Evolutionary conservation across 768 basidiomycete species (phyloP).

Genomic region (Leucogyrophana mollusca): DNA sequence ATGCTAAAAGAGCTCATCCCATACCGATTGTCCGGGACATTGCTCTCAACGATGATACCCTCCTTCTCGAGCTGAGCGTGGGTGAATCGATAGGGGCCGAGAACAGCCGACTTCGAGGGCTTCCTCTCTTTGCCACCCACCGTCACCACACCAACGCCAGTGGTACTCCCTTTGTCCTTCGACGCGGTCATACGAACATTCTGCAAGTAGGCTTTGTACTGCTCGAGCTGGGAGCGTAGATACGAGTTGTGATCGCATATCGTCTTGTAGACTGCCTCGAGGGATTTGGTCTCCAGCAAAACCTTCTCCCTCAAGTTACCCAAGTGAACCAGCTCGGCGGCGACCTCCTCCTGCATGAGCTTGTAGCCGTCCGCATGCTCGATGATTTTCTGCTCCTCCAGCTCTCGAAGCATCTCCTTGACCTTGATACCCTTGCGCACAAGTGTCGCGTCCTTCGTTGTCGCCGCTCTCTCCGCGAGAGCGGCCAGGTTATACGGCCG

Average conservation of each 20-base stretch:
- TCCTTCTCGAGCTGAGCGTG: conserved; percentile 99
- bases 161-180: conserved; percentile 85
- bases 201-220: conserved; percentile 99
- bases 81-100: conserved; percentile 96
- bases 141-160: conserved; percentile 90
- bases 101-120: conserved; percentile 74
- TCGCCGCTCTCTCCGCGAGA: conserved; percentile 93
- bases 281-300: conserved; percentile 82
- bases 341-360: conserved; percentile 97
- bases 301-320: conserved; percentile 98
- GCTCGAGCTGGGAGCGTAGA: conserved; percentile 91
- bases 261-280: conserved; percentile 98
- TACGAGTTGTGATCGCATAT: conserved; percentile 99
- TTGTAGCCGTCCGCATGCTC: conserved; percentile 82
- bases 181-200: conserved; percentile 89
- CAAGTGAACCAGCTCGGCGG: conserved; percentile 91
- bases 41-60: conserved; percentile 98
- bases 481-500: conserved; percentile 85
- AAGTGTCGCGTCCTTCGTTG: conserved; percentile 93
- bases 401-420: conserved; percentile 96
- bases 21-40: conserved; percentile 96
- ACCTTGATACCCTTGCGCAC: conserved; percentile 99
- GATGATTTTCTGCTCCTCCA: conserved; percentile 87
- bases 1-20: conserved; percentile 17
- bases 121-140: conserved; percentile 99